Conservation (phyloP, 768 basidiomycete species). For the Podaxis sp. region DNA sequence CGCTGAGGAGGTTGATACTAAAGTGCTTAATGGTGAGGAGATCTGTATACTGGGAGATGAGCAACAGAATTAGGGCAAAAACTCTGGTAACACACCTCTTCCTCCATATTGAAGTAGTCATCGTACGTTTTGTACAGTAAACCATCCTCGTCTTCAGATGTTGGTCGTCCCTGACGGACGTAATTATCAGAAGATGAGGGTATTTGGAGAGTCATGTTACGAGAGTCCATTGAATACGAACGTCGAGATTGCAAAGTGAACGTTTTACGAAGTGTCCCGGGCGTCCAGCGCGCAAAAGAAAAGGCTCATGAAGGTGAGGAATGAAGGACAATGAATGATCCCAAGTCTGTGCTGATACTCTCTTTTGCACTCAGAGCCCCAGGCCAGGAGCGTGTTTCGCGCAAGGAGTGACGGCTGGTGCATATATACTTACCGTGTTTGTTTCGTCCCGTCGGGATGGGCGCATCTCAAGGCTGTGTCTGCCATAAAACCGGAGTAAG, state of each 20-base stretch:
- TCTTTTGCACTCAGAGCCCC: too few relatives aligned
- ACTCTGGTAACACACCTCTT: neutral
- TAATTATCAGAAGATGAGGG: neutral
- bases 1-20: neutral
- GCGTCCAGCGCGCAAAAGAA: neutral
- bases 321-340: neutral
- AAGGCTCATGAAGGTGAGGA: neutral
- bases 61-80: neutral
- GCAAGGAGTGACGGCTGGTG: too few relatives aligned
- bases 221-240: neutral
- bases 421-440: too few relatives aligned
- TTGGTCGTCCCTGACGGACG: neutral
- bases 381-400: too few relatives aligned
- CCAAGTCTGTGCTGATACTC: too few relatives aligned
- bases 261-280: neutral
- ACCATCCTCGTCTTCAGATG: neutral
- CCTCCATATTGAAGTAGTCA: conserved; percentile 13
- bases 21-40: neutral
- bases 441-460: neutral
- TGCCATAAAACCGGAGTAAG: neutral
- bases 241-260: neutral
- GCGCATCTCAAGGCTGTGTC: neutral
- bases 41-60: neutral
- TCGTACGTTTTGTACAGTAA: conserved; percentile 7
- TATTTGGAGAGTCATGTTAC: neutral